Percentiles rank a stretch among this genome's conserved stretches.
Conservation (phyloP, 305 asterid species). For the Fraxinus xanthoxyloides region DNA sequence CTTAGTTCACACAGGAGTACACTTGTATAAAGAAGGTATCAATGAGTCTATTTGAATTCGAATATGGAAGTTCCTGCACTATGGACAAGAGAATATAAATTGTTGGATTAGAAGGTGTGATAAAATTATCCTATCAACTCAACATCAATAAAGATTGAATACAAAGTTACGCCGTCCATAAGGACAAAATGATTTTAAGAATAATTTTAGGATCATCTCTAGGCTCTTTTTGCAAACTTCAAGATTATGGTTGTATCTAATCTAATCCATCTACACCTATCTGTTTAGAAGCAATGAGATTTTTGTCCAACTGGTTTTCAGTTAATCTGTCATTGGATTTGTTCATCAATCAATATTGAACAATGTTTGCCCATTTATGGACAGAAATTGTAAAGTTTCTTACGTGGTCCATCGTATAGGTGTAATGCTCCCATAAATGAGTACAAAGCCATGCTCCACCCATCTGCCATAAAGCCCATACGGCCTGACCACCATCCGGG, state of each 20-base stretch:
- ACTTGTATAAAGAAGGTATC: not conserved
- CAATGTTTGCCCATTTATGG: not conserved
- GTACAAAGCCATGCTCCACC: slow-evolving; percentile 91
- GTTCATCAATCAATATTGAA: slow-evolving; percentile 75
- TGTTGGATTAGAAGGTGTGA: not conserved
- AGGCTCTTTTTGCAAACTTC: not conserved
- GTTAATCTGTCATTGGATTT: not conserved
- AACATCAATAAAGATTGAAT: not conserved
- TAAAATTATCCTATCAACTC: not conserved
- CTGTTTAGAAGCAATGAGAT: not conserved
- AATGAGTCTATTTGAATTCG: not conserved
- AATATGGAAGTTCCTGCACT: not conserved
- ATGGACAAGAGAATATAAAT: not conserved
- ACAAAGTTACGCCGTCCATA: not conserved
- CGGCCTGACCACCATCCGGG: slow-evolving; percentile 60
- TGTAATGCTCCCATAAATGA: slow-evolving; percentile 81
- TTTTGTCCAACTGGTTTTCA: not conserved
- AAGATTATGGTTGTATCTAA: not conserved
- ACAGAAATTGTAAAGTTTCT: slow-evolving; percentile 14
- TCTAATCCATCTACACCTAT: not conserved
- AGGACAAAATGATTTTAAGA: not conserved
- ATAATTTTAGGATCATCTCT: not conserved
- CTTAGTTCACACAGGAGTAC: not conserved
- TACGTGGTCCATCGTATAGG: slow-evolving; percentile 70
- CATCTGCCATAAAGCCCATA: slow-evolving; percentile 85